phyloP scores from a whole-genome alignment of 208 protist genomes.

The Leishmania amazonensis region DNA sequence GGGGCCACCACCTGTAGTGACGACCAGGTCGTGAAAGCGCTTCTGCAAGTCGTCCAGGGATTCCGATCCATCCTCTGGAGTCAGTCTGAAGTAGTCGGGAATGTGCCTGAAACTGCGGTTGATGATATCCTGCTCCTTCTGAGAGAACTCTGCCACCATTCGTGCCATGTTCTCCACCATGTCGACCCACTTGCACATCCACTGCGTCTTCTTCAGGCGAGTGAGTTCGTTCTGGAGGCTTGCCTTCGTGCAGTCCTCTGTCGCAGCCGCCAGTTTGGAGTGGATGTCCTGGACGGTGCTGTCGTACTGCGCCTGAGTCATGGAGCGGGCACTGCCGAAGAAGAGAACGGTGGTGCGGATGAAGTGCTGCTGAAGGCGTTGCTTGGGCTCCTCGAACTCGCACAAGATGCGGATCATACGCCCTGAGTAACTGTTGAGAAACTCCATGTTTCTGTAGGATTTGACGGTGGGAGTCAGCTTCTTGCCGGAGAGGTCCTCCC shows the following conservation, averaged over 20 bases:
- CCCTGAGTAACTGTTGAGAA: constrained; percentile 72
- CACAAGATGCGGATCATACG: constrained; percentile 91
- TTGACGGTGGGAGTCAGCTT: constrained; percentile 76
- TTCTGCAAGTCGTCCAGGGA: constrained; percentile 23
- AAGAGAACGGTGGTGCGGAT: constrained; percentile 91
- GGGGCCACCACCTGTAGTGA: constrained; percentile 91
- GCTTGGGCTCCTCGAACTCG: constrained; percentile 91
- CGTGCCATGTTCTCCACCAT: constrained; percentile 65
- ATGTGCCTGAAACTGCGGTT: constrained; percentile 54
- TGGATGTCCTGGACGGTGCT: constrained; percentile 37
- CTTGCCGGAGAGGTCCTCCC: constrained; percentile 50
- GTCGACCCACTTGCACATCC: constrained; percentile 93
- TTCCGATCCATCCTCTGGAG: constrained; percentile 28
- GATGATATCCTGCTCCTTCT: constrained; percentile 50
- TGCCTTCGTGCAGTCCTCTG: constrained; percentile 19
- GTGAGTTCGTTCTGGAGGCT: constrained; percentile 42
- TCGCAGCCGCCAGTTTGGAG: constrained; percentile 22
- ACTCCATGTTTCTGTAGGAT: constrained; percentile 89
- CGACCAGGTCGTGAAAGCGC: constrained; percentile 67
- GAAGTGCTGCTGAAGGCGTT: constrained; percentile 60
- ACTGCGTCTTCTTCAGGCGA: constrained; percentile 77
- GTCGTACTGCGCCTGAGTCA: constrained; percentile 75
- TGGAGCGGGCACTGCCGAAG: constrained; percentile 92
- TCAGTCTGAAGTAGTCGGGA: constrained; percentile 83
- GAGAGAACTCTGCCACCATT: constrained; percentile 67